Conservation (phyloP, 2,329 filamentous ascomycete species). For the Alternaria angustiovoidea region DNA sequence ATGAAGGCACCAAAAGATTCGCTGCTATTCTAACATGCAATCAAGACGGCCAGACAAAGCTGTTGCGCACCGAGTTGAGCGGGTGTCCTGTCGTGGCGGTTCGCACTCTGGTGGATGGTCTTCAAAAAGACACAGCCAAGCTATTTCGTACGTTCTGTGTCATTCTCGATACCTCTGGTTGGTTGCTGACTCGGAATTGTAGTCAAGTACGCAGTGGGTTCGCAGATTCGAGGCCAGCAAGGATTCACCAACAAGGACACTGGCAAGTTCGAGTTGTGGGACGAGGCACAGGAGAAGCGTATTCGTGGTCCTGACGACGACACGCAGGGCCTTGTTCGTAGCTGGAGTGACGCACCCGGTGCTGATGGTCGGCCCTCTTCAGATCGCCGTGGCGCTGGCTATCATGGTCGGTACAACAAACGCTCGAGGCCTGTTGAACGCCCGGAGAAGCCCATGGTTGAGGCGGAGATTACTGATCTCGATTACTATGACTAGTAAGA, state of each 20-base stretch:
- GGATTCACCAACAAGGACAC: slow-evolving; percentile 18
- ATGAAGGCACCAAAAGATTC: slow-evolving; percentile 63
- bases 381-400: background rate
- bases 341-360: slow-evolving; percentile 6
- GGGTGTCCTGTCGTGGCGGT: slow-evolving; percentile 72
- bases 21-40: slow-evolving; percentile 96
- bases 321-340: slow-evolving; percentile 10
- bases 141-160: slow-evolving; percentile 28
- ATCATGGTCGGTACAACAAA: background rate
- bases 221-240: slow-evolving; percentile 26
- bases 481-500: background rate
- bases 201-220: slow-evolving; percentile 32
- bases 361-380: background rate
- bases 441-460: background rate
- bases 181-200: background rate
- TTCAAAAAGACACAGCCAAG: slow-evolving; percentile 32
- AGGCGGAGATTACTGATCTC: background rate
- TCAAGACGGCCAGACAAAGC: slow-evolving; percentile 76
- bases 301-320: slow-evolving; percentile 20
- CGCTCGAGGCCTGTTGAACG: background rate
- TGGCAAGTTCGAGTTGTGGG: slow-evolving; percentile 16
- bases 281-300: background rate
- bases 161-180: background rate
- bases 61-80: slow-evolving; percentile 75
- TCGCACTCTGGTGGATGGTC: slow-evolving; percentile 24